Evolutionary conservation across 2,329 filamentous ascomycete species (phyloP), one percentile per base, ranked within the genome.

Genomic region (Bipolaris oryzae): DNA sequence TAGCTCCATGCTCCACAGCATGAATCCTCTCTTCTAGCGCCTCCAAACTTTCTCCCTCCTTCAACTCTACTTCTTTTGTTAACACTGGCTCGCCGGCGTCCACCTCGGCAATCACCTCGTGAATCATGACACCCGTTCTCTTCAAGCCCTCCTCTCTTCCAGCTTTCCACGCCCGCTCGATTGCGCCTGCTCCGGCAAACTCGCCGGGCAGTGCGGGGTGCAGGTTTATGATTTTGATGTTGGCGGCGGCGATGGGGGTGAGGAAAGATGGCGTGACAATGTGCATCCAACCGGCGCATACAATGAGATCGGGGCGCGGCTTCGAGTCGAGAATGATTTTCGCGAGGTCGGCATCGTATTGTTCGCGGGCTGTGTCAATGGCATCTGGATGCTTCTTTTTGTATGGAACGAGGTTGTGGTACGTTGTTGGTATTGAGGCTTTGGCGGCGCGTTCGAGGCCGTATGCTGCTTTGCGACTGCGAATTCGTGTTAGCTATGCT

Each of bases 211-310:
- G 76, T 3, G 89, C 87, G 10, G 91, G 92, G 71, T 96, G 92
- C 38, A 96, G 77, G 72, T 96, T 96, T 69, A 96, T 93, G 42
- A 94, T 87, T 21, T 82, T 84, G 34, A 94, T 81, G 0, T 83
- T 83, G 0, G 81, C 85, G 11, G 75, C 78, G 33, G 85, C 82
- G 7, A 96, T 72, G 1, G 91, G 90, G 7, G 84, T 81, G 45
- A 96, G 79, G 73, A 96, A 95, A 1, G 81, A 78, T 2, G 81
- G 80, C 0, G 87, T 87, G 46, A 96, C 84, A 55, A 96, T 88
- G 74, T 95, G 88, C 91, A 96, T 96, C 84, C 90, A 96, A 2
- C 92, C 92, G 0, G 74, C 88, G 64, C 92, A 89, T 7, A 95
- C 88, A 46, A 96, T 86, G 52, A 96, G 76, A 52, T 93, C 85